These are phyloP conservation scores for Cenchrus americanus DNA, from an alignment of 176 grass and related monocot genomes.

Conservation along the genomic window DNA sequence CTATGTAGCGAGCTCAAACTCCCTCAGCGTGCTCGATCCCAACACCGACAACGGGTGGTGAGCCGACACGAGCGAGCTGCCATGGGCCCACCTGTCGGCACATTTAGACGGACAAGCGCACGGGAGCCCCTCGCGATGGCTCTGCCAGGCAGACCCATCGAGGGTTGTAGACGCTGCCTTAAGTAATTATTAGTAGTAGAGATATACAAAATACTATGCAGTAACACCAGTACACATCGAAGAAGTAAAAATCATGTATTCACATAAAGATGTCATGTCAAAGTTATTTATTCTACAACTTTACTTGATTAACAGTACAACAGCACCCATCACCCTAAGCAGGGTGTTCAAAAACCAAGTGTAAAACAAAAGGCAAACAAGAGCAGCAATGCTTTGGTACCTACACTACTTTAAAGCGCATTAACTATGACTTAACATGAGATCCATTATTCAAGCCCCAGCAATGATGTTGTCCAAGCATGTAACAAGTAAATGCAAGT, in stretches of 20 bases:
- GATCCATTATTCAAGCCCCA: slow-evolving; percentile 25
- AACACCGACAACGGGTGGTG: too few relatives aligned
- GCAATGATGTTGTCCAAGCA: background rate
- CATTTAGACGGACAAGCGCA: too few relatives aligned
- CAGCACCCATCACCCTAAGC: slow-evolving; percentile 1
- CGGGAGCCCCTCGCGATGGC: too few relatives aligned
- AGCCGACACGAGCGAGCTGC: too few relatives aligned
- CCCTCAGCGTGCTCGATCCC: too few relatives aligned
- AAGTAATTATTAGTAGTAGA: too few relatives aligned
- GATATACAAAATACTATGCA: slow-evolving; percentile 28
- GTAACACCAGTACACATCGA: slow-evolving; percentile 2
- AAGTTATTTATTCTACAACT: background rate
- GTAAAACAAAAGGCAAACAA: background rate
- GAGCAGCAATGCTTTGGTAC: background rate
- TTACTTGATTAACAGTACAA: slow-evolving; percentile 10
- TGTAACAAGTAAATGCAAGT: background rate
- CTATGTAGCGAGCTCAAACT: too few relatives aligned
- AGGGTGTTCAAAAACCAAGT: slow-evolving; percentile 32
- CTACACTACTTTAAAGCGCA: background rate
- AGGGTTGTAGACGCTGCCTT: too few relatives aligned
- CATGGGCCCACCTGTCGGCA: too few relatives aligned
- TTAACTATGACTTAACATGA: background rate
- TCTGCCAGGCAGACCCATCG: too few relatives aligned
- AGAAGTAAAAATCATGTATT: slow-evolving; percentile 28
- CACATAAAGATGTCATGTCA: background rate